Evolutionary conservation across 176 grass and related monocot species (phyloP), one percentile per base, ranked within the genome.

Genomic region (Oryza coarctata): DNA sequence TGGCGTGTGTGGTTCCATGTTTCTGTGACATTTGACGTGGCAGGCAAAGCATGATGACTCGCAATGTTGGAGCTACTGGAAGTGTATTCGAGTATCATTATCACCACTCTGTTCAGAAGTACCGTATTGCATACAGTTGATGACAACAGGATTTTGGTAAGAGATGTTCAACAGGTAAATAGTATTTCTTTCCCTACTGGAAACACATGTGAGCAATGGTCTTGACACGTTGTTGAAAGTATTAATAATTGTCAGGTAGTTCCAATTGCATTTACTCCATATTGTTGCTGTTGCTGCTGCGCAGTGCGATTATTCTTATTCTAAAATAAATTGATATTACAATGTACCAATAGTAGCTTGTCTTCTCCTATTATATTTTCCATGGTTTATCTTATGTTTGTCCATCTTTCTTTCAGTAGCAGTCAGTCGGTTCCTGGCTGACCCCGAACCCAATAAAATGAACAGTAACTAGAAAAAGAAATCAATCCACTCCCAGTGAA

Each of bases 371-470:
- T 12, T 73, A 65, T 55, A 65, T 30, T 27, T 70, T 12, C 12
- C 8, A 7, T 17, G 2, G 44, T 64, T 65, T 49, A 76, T 26
- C 55, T 28, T 65, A 5, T 5, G 25, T 67, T 81, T 75, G 64
- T 50, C 71, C 72, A 45, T 47, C 4, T 25, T 38, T 47, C 5
- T 18, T 39, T 25, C 3, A 22, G 39, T 13, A 49, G 32, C 27
- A 68, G 41, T 0, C 27, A 68, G 40, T 0, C 39, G 12, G 9
- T 64, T 64, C 30, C 33, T 78, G 86, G 40, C 73, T 39, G 41
- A 23, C 80, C n/a, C 80, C 70, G 73, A 71, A 70, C 25, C 38
- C 29, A 38, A 57, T 5, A 55, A 75, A 57, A 70, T 15, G 61
- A 33, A 26, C 23, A 50, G 7, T 12, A 2, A 2, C 4, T 32